Base-by-base conservation (phyloP, 257 asterid species). In the Fraxinus pennsylvanica region DNA sequence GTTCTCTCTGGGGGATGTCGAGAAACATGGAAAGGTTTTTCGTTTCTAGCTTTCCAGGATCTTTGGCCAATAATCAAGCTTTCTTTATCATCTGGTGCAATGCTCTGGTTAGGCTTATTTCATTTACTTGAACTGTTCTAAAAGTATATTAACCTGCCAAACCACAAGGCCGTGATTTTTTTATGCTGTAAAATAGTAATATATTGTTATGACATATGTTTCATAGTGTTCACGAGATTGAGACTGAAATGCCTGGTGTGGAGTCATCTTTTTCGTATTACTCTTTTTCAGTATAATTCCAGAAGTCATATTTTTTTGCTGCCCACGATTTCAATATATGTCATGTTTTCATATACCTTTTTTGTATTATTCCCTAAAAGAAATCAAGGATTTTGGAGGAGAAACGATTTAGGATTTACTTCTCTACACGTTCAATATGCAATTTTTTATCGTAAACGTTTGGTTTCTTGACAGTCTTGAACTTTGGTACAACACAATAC, bases 11-110 rank as follows among this genome's bases (percentile, higher is more conserved):
- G 97, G 72, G 97, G 97, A 65, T 93, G 97, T 79, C 79, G 50
- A 0, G 96, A 90, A 57, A 91, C 97, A 1, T 93, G 97, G 97
- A 88, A 25, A 47, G 96, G 97, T 9, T 90, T 93, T 74, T 76
- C 94, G 0, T 68, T 79, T 30, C 68, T 87, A 68, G 94, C 94
- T 19, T 90, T 91, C 61, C 81, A 82, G 78, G 97, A 93, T 88
- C 91, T 91, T 33, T 81, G 89, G 91, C 93, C 94, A 0, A 88
- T 90, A 0, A 65, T 91, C 84, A 90, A 83, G 86, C 97, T 93
- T 57, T 93, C 97, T 14, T 77, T 90, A 15, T 88, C 97, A 2
- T 88, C 97, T 3, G 97, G 98, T 75, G 90, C 87, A 8, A 93
- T 93, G 97, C 71, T 93, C 17, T 93, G 97, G 96, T 91, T 72